Evolutionary conservation across 768 basidiomycete genomes (phyloP), one percentile per base, ranked within the genome.

Genomic region (Lanmaoa pseudosensibilis): DNA sequence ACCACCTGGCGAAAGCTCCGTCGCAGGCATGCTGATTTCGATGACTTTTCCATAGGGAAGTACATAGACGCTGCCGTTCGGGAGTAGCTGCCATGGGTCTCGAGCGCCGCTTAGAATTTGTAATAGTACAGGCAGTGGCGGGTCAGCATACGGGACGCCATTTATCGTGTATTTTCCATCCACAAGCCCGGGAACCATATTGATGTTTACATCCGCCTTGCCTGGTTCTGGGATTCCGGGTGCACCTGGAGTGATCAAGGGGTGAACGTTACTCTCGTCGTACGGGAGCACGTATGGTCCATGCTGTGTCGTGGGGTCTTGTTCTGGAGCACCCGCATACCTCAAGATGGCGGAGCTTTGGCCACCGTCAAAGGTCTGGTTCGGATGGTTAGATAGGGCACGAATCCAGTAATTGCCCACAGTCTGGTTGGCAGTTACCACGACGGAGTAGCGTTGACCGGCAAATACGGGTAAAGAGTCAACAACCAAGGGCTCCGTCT

Each of bases 391-490:
- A 6, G 59, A n/a, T 15, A 73, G 63, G 1, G 75, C 72, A 18
- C 76, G 74, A 49, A 77, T 72, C 74, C 78, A 77, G 52, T 76
- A 79, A 55, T 77, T 78, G 34, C 59, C 70, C 18, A 74, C 52
- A 1, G 67, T 44, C 27, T 72, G 66, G 40, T 69, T 69, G 5
- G 72, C 74, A 30, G 57, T 56, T 7, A 79, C 60, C 4, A 81
- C 65, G 50, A 80, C 71, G 1, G 80, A 79, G 66, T 82, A 83
- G 16, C 83, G 77, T 65, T 83, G 83, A 3, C 72, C 80, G 2
- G 77, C 68, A 41, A 74, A 79, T 38, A 85, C 79, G 15, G 74
- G 69, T 32, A 81, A 64, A 7, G 70, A 70, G 52, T 80, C 78
- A 4, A 80, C 80, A 2, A 59, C 61, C 9, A 76, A 53, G 0